phyloP scores from a whole-genome alignment of 1,139 yeast genomes.

The Candida dubliniensis region DNA sequence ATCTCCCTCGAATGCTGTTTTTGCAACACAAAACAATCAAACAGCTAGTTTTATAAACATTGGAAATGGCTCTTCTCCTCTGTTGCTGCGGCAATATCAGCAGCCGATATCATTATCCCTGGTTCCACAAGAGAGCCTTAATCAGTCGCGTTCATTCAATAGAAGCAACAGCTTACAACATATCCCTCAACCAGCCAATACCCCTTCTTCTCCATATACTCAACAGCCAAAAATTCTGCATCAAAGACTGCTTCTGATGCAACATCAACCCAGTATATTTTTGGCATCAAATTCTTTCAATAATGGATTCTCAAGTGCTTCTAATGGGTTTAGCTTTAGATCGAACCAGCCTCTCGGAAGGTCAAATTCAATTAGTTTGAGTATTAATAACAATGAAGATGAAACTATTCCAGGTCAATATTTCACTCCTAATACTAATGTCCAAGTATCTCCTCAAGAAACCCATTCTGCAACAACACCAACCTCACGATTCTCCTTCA shows the following conservation, averaged over 20 bases:
- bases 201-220: neutral
- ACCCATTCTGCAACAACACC: conserved; percentile 8
- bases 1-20: conserved; percentile 1
- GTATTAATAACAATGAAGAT: conserved; percentile 4
- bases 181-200: conserved; percentile 1
- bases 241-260: conserved; percentile 7
- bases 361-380: conserved; percentile 17
- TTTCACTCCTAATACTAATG: conserved; percentile 7
- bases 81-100: conserved; percentile 6
- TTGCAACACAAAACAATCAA: conserved; percentile 1
- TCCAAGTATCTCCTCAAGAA: conserved; percentile 5
- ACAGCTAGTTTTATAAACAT: conserved; percentile 11
- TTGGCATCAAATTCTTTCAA: neutral
- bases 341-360: conserved; percentile 9
- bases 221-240: neutral
- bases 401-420: conserved; percentile 18
- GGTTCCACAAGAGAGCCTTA: conserved; percentile 9
- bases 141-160: conserved; percentile 7
- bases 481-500: conserved; percentile 9
- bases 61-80: conserved; percentile 3
- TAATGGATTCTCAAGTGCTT: conserved; percentile 6
- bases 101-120: conserved; percentile 6
- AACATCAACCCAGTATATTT: neutral
- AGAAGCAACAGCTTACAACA: conserved; percentile 1
- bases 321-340: neutral